Evolutionary conservation across 1,284 basidiomycete genomes (phyloP), one percentile per base, ranked within the genome.

Genomic region (Boletus hoseneyae): DNA sequence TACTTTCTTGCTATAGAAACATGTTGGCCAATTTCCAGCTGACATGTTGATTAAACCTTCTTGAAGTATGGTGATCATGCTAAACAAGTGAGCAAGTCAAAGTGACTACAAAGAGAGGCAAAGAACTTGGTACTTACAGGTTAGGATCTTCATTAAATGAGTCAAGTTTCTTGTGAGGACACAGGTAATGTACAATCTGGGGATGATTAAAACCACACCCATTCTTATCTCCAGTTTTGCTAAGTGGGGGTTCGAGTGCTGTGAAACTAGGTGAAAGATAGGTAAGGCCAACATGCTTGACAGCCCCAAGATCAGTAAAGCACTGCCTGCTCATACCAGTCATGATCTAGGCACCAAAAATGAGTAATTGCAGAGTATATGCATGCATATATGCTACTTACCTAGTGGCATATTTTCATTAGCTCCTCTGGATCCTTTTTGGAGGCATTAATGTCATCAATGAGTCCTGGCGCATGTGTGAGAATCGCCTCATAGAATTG

Each of bases 61-160:
- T 18, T 54, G 47, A 7, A 57, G 42, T 2, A 34, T 43, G 6
- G 37, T 7, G 34, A 54, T 48, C 1, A 43, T 43, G 13, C 55
- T 57, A 16, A 15, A 18, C 36, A 36, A 13, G 4, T 18, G 3
- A 15, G 35, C 25, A 5, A 39, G 13, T 16, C 11, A 16, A 12
- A 16, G 2, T 19, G 8, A 19, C 21, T 23, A 23, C 6, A 2
- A 23, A 23, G 21, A 23, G 21, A 23, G 21, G 21, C 21, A 23
- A 23, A 23, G 15, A n/a, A 21, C 27, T 4, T n/a, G 12, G 35
- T 2, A 46, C 18, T 11, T 32, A 53, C 42, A 6, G 23, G 10
- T 45, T 36, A 2, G 23, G 39, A 3, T 50, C 46, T 7, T 57
- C 43, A 10, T 57, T 40, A 15, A 23, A 57, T 12, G 33, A 25